These are phyloP conservation scores for Exophiala sideris DNA, from an alignment of 2,329 filamentous ascomycete genomes.

Conservation along the genomic window DNA sequence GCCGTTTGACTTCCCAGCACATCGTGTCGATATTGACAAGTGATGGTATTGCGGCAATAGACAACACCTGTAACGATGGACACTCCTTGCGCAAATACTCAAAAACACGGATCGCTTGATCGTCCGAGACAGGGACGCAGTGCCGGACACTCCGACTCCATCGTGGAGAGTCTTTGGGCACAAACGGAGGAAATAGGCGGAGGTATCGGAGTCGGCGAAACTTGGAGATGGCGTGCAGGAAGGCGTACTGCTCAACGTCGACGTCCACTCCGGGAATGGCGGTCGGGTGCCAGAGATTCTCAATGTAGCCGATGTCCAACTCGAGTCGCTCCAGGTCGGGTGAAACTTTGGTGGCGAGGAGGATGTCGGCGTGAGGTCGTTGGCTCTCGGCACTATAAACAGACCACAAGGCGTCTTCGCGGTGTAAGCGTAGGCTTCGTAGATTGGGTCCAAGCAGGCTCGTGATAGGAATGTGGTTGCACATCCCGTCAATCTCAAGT, in stretches of 20 bases:
- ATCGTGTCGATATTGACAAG: conserved; percentile 23
- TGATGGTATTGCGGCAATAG: conserved; percentile 20
- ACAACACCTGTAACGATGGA: conserved; percentile 20
- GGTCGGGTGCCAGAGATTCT: conserved; percentile 27
- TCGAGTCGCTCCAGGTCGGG: conserved; percentile 26
- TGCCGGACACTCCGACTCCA: conserved; percentile 1
- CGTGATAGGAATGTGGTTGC: conserved; percentile 24
- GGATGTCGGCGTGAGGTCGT: conserved; percentile 20
- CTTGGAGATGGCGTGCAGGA: conserved; percentile 23
- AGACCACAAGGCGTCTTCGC: conserved; percentile 11
- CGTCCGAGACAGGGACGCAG: conserved; percentile 20
- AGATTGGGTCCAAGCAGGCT: conserved; percentile 17
- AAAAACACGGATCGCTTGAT: conserved; percentile 27
- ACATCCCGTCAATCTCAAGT: conserved; percentile 27
- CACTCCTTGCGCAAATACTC: conserved; percentile 23
- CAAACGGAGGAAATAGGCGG: conserved; percentile 28
- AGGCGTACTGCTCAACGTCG: conserved; percentile 26
- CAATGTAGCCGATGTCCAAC: conserved; percentile 27
- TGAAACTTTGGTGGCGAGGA: conserved; percentile 13
- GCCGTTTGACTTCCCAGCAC: conserved; percentile 25
- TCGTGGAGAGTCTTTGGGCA: conserved; percentile 9
- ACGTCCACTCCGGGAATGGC: conserved; percentile 29
- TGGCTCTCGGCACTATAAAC: conserved; percentile 18
- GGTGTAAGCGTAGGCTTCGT: conserved; percentile 18
- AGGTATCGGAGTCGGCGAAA: conserved; percentile 25